Evolutionary conservation across 179 eudicot species (phyloP).

Genomic region (Beta macrorhiza): DNA sequence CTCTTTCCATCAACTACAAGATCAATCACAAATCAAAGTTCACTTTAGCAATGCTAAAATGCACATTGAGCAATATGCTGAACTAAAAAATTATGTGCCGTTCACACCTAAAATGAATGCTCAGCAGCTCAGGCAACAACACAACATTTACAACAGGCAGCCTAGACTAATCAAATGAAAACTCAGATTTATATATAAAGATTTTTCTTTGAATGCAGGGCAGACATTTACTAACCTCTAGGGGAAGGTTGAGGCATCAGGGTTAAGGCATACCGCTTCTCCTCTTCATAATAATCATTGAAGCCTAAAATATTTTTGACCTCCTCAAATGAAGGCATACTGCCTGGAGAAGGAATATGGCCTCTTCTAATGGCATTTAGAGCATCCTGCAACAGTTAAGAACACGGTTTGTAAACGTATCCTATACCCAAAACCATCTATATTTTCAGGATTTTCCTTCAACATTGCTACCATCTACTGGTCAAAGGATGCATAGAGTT

Average conservation of each 20-base stretch:
- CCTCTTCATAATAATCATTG: conserved; percentile 81
- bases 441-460: background rate
- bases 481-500: background rate
- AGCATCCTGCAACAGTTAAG: conserved; percentile 67
- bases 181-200: background rate
- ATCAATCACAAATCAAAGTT: background rate
- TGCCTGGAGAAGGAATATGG: conserved; percentile 81
- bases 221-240: conserved; percentile 40
- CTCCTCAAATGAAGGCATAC: conserved; percentile 93
- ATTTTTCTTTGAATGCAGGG: background rate
- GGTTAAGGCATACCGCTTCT: conserved; percentile 59
- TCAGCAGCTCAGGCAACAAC: background rate
- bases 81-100: background rate
- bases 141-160: conserved; percentile 8
- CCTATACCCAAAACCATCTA: background rate
- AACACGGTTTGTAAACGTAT: conserved; percentile 9
- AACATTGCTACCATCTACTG: background rate
- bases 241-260: conserved; percentile 37
- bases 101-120: background rate
- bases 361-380: conserved; percentile 76
- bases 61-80: background rate
- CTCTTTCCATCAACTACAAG: background rate
- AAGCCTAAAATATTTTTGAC: conserved; percentile 84
- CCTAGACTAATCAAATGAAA: background rate
- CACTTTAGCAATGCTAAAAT: background rate